phyloP scores from a whole-genome alignment of 305 asterid species.

The Stenogyne calaminthoides region DNA sequence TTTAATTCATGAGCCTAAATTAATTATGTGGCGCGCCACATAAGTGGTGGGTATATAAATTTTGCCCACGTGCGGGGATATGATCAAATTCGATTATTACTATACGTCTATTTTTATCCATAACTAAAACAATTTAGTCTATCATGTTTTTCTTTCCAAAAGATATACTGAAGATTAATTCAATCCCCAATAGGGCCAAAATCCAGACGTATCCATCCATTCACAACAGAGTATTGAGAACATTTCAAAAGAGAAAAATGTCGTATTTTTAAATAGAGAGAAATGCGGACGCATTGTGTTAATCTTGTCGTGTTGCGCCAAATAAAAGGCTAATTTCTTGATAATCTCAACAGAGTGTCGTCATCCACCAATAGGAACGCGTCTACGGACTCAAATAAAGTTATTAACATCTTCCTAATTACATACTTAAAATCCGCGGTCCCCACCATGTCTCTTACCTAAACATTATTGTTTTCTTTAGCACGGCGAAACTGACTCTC shows the following conservation, averaged over 20 bases:
- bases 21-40: too few species aligned
- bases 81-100: too few species aligned
- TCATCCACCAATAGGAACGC: constrained; percentile 41
- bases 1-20: too few species aligned
- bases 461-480: constrained; percentile 17
- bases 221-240: constrained; percentile 18
- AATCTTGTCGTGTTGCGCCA: constrained; percentile 48
- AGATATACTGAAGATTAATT: neutral
- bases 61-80: too few species aligned
- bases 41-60: too few species aligned
- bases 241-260: constrained; percentile 32
- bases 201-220: neutral
- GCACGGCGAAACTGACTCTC: neutral
- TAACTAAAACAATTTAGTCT: too few species aligned
- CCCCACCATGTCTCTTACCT: constrained; percentile 47
- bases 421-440: constrained; percentile 47
- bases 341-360: constrained; percentile 56
- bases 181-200: constrained; percentile 1
- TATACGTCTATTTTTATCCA: too few species aligned
- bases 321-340: constrained; percentile 42
- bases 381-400: constrained; percentile 53
- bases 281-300: constrained; percentile 29
- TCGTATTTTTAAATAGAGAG: constrained; percentile 26
- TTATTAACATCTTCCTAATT: constrained; percentile 39
- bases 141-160: too few species aligned